Conservation (phyloP, 495 filamentous ascomycete species). For the Tuber melanosporum region DNA sequence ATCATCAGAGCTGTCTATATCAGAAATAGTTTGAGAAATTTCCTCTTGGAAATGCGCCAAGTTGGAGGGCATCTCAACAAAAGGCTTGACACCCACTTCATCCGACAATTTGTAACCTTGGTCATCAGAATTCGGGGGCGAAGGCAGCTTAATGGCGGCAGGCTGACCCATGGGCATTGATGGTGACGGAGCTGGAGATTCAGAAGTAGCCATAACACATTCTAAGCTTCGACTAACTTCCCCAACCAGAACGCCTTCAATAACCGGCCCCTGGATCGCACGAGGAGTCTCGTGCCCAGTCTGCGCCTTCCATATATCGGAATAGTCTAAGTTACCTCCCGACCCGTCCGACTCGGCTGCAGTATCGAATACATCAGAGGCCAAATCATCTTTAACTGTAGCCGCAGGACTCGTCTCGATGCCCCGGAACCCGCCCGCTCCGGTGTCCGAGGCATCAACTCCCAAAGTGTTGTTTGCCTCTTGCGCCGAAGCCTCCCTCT, state of each 20-base stretch:
- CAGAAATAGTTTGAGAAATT: slow-evolving; percentile 16
- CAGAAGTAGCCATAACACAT: not conserved
- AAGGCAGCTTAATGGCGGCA: not conserved
- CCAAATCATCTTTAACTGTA: not conserved
- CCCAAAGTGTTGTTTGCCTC: slow-evolving; percentile 7
- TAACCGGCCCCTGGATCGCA: not conserved
- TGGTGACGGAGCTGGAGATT: not conserved
- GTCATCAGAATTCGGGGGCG: not conserved
- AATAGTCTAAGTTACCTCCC: not conserved
- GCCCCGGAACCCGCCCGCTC: not conserved
- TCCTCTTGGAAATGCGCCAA: slow-evolving; percentile 3
- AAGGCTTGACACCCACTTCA: not conserved
- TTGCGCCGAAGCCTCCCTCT: slow-evolving; percentile 10
- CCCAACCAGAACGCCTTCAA: not conserved
- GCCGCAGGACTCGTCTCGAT: not conserved
- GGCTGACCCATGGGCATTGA: not conserved
- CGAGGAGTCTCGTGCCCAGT: not conserved
- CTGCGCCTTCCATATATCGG: not conserved
- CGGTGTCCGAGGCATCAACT: not conserved
- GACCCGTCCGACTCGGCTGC: slow-evolving; percentile 5
- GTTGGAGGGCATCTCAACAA: not conserved
- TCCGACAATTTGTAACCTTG: not conserved
- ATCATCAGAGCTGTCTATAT: slow-evolving; percentile 18
- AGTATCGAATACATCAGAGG: not conserved
- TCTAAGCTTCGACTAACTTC: slow-evolving; percentile 6